A percentile compares a stretch with the other conserved stretches of the same genome.
Evolutionary conservation across 2,329 filamentous ascomycete genomes (phyloP).

Genomic region (Xylaria sp.): DNA sequence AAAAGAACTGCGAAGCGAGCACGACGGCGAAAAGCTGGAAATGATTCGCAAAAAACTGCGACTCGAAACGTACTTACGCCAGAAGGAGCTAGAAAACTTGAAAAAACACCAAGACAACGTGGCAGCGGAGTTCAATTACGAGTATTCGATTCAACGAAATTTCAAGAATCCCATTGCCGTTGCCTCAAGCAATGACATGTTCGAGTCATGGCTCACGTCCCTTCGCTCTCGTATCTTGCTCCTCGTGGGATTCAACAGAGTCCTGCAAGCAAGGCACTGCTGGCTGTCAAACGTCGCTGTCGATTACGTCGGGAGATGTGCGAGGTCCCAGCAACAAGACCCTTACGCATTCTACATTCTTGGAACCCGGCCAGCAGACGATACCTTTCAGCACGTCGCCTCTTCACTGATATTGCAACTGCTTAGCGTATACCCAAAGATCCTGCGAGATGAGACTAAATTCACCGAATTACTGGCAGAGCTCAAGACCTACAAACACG

Average conservation of each 20-base stretch:
- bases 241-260: not conserved
- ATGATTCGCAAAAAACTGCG: too few relatives aligned
- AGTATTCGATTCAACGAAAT: not conserved
- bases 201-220: constrained; percentile 1
- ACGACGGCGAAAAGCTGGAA: too few relatives aligned
- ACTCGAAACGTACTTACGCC: too few relatives aligned
- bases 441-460: not conserved
- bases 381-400: not conserved
- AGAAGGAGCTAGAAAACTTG: not conserved
- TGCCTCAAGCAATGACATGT: not conserved
- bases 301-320: too few relatives aligned
- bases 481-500: not conserved
- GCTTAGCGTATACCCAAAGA: not conserved
- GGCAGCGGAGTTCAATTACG: not conserved
- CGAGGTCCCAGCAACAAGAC: not conserved
- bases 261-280: not conserved
- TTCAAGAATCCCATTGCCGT: not conserved
- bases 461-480: constrained; percentile 1
- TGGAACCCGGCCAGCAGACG: not conserved
- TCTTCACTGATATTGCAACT: constrained; percentile 1
- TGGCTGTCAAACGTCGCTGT: not conserved
- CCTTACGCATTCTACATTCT: constrained; percentile 2
- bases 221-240: constrained; percentile 1
- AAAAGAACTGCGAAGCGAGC: too few relatives aligned
- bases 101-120: not conserved